Conservation (phyloP, 2,329 filamentous ascomycete species). For the Coleophoma crateriformis region DNA sequence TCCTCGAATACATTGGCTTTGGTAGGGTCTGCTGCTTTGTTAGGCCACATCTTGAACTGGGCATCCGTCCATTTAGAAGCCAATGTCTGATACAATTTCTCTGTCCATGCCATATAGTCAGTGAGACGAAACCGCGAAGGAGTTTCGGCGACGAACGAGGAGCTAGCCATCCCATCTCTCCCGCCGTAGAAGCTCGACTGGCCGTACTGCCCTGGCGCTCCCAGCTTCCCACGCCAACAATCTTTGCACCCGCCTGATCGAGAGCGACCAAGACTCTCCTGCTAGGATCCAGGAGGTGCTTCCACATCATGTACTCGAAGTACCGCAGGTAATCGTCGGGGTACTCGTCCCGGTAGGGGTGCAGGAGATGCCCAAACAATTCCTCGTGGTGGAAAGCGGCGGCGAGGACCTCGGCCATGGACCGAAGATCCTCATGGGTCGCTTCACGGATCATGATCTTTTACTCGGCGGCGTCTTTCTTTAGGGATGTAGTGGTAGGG, state of each 20-base stretch:
- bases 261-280: conserved; percentile 24
- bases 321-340: conserved; percentile 26
- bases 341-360: conserved; percentile 27
- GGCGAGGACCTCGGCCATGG: conserved; percentile 24
- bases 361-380: conserved; percentile 28
- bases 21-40: conserved; percentile 16
- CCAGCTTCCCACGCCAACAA: conserved; percentile 21
- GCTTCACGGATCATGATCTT: conserved; percentile 6
- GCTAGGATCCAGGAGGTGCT: conserved; percentile 14
- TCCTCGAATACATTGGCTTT: conserved; percentile 16
- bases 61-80: too few relatives aligned
- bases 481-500: too few relatives aligned
- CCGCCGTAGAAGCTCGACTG: too few relatives aligned
- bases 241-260: conserved; percentile 7
- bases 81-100: too few relatives aligned
- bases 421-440: conserved; percentile 1
- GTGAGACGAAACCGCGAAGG: too few relatives aligned
- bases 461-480: neutral
- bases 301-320: conserved; percentile 26
- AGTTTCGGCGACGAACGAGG: neutral
- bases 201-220: conserved; percentile 8
- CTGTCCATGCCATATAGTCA: too few relatives aligned
- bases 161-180: neutral
- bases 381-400: conserved; percentile 29
- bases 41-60: conserved; percentile 5